These are phyloP conservation scores for Bassia scoparia DNA, from an alignment of 148 eudicot genomes.

Conservation along the genomic window DNA sequence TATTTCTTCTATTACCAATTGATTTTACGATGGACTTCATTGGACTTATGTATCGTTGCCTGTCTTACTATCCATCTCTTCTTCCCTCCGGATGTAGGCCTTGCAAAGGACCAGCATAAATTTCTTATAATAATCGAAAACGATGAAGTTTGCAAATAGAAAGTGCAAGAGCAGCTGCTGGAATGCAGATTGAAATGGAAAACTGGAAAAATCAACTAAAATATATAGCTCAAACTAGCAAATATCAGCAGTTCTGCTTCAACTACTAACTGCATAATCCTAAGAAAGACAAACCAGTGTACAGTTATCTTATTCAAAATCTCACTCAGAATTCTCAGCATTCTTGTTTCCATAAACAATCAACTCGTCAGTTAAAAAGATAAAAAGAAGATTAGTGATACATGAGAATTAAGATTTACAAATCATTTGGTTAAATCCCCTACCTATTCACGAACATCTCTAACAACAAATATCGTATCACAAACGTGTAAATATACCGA, in stretches of 20 bases:
- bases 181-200: not conserved
- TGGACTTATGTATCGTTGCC: not conserved
- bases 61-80: not conserved
- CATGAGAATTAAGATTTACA: conserved; percentile 27
- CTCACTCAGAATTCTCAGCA: conserved; percentile 17
- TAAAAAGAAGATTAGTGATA: conserved; percentile 8
- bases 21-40: too few species aligned
- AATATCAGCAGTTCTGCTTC: not conserved
- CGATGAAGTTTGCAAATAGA: not conserved
- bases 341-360: conserved; percentile 16
- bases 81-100: not conserved
- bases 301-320: conserved; percentile 9
- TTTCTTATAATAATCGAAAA: not conserved
- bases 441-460: conserved; percentile 28
- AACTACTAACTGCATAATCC: not conserved
- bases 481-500: conserved; percentile 20
- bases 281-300: not conserved
- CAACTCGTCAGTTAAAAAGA: conserved; percentile 19
- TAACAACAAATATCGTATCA: conserved; percentile 11
- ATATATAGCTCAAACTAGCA: not conserved
- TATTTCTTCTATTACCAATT: too few species aligned
- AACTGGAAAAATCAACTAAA: not conserved
- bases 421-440: conserved; percentile 29
- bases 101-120: not conserved
- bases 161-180: not conserved